phyloP scores from a whole-genome alignment of 768 basidiomycete species.

The Russula abietina region DNA sequence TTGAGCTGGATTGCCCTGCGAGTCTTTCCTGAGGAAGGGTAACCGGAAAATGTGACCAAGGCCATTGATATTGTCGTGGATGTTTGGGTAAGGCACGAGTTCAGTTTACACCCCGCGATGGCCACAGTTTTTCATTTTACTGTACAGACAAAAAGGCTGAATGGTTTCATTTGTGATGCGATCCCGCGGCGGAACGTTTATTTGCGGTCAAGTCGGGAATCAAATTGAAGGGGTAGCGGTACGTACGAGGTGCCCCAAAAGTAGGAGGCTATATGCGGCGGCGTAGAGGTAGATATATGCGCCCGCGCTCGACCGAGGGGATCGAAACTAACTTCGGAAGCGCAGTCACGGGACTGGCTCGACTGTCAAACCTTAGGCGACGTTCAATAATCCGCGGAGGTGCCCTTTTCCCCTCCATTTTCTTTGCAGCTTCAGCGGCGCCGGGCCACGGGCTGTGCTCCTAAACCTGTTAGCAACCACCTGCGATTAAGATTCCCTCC shows the following conservation, averaged over 20 bases:
- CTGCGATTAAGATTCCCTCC: not conserved
- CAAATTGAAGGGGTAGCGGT: too few relatives aligned
- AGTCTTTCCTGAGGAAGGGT: constrained; percentile 83
- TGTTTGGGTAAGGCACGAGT: not conserved
- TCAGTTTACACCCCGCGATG: not conserved
- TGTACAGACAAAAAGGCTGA: too few relatives aligned
- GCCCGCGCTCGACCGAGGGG: not conserved
- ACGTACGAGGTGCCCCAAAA: too few relatives aligned
- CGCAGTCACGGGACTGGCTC: constrained; percentile 13
- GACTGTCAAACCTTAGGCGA: not conserved
- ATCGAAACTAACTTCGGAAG: not conserved
- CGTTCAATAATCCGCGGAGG: not conserved
- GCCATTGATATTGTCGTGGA: constrained; percentile 52
- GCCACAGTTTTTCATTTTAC: not conserved
- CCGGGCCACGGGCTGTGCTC: not conserved
- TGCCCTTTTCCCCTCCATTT: not conserved
- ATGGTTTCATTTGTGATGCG: too few relatives aligned
- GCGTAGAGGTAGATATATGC: not conserved
- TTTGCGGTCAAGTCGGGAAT: too few relatives aligned
- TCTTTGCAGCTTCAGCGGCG: not conserved
- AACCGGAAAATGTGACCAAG: constrained; percentile 85
- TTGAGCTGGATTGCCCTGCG: constrained; percentile 61
- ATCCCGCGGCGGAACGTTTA: too few relatives aligned
- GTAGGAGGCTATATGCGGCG: not conserved
- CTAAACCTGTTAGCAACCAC: not conserved